These are phyloP conservation scores for Funneliformis geosporum DNA, from an alignment of 192 early-diverging fungal species.

Conservation along the genomic window DNA sequence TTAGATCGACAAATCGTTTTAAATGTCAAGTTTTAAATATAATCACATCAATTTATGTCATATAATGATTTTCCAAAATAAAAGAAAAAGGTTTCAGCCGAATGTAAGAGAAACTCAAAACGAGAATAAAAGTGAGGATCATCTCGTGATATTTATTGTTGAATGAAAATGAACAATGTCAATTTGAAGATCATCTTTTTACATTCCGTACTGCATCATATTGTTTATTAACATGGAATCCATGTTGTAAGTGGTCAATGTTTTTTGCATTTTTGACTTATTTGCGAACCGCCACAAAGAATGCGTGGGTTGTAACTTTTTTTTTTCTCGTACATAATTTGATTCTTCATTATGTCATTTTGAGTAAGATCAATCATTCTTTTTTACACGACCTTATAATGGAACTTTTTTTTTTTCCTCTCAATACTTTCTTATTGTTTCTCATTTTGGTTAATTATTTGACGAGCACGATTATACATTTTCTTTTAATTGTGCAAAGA, in stretches of 20 bases:
- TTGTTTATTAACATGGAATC: neutral
- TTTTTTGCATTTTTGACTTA: neutral
- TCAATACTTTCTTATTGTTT: too few species aligned
- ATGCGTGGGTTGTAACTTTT: neutral
- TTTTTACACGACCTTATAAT: too few species aligned
- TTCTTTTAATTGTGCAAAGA: too few species aligned
- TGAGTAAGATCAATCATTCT: too few species aligned
- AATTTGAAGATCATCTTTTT: neutral
- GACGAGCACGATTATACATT: too few species aligned
- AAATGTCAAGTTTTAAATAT: neutral
- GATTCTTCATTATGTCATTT: too few species aligned
- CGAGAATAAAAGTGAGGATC: neutral
- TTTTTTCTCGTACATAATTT: too few species aligned
- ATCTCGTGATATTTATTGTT: neutral
- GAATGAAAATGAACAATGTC: neutral
- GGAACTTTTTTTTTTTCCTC: too few species aligned
- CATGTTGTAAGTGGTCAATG: conserved; percentile 1
- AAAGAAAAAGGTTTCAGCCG: neutral
- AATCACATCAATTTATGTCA: neutral
- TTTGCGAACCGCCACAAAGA: neutral
- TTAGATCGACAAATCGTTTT: too few species aligned
- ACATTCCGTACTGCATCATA: neutral
- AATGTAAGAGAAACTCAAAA: neutral
- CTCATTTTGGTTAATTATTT: too few species aligned
- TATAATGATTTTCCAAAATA: neutral